Evolutionary conservation across 73 alveolate genomes (phyloP), one percentile per base, ranked within the genome.

Genomic region (Stentor roeselii): DNA sequence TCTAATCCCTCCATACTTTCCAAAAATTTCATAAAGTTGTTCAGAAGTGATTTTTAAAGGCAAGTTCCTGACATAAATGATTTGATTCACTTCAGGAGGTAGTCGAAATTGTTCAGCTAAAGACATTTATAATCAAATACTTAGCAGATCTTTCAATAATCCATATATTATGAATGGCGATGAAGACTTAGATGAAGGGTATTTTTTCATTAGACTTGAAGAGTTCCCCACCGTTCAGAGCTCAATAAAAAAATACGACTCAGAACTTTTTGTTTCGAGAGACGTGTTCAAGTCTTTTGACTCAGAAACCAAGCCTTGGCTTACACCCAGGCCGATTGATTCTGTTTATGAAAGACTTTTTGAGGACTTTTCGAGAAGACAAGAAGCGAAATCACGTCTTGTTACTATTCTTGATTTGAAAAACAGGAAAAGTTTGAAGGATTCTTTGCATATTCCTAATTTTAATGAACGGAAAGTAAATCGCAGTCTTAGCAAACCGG

Each of bases 1-100:
- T 86, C 99, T 92, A 0, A 97, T 93, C 0, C 99, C 94, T 6
- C 99, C 99, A 86, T 95, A 97, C 87, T 95, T 97, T 39, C 99
- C 99, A 91, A 97, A 97, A 39, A 97, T 97, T 60, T 97, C 99
- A 88, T 95, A 97, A 60, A 97, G 90, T 88, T 97, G 99, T 75
- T 97, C 99, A 0, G 99, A 95, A 27, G 99, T 94, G 59, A 96
- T 95, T 86, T 97, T 97, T 89, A 87, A 95, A 32, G 99, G 99
- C 78, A 97, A 88, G 86, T 97, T 97, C 82, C 99, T 94, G 6
- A 97, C 99, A 77, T 82, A 86, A 32, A 92, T 86, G 83, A 88
- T 83, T 36, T 97, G 86, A 83, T 95, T 95, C 75, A 95, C 99
- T 76, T 95, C 99, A 0, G 98, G 98, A 3, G 98, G 96, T 67